Evolutionary conservation across 371 early-diverging fungal genomes (phyloP), one percentile per base, ranked within the genome.

Genomic region (Umbelopsis sp.): DNA sequence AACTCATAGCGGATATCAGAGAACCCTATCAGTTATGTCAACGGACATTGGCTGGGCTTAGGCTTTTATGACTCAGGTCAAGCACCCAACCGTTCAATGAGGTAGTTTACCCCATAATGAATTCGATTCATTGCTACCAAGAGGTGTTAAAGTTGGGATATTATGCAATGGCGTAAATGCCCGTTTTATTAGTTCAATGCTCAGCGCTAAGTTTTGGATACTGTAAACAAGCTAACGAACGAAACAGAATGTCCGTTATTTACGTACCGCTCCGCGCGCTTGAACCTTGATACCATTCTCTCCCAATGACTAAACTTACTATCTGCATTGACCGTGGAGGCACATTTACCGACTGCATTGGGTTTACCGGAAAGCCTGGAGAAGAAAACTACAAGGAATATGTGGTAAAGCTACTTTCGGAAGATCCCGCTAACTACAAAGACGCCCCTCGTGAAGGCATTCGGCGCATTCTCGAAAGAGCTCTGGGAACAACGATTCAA

Each of bases 391-490:
- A 87, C 65, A 82, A 81, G 12, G 86, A 86, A 63, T 72, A 76
- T 24, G 88, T 86, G 3, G 80, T 95, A 14, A 98, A 98, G 72
- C 87, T 97, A 16, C 87, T 98, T 32, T 92, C 93, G 20, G 96
- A 93, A 44, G 98, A 97, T 71, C 96, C 97, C 4, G 74, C 86
- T 29, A 95, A 96, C 78, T 98, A 98, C 76, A 81, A 87, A 24
- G 97, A 97, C 79, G 98, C 98, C 1, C 96, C 97, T 18, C 87
- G 93, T 5, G 98, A 98, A 75, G 97, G 96, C 44, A 96, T 97
- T 72, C 86, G 98, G 45, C 86, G 96, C 50, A 91, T 97, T 65
- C 81, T 95, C n/a, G 95, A 95, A 74, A 64, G 85, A 18, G 93
- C 92, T 2, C 93, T 96, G 0, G 95, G 94, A 16, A 75, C 84